Base-by-base conservation (phyloP, 345 rosid genomes). In the Eutrema yunnanense region DNA sequence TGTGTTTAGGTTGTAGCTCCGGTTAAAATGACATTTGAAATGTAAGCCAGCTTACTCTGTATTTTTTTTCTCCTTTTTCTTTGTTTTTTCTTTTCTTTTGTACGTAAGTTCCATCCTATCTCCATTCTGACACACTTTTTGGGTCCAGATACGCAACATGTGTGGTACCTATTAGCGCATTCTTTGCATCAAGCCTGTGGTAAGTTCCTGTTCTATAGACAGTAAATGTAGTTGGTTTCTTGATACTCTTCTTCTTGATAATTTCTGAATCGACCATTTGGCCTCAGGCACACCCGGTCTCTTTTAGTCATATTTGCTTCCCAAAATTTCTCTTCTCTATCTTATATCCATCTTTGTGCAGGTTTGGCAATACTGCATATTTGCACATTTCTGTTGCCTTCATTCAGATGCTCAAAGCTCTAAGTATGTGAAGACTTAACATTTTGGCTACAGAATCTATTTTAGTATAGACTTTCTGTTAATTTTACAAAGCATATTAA, bases 131-230 rank as follows among this genome's bases (percentile, higher is more conserved):
- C 67, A 54, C 22, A 19, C 9, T 5, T 64, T 8, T 65, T 71
- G 56, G 66, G 22, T 50, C 59, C 90, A 95, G 98, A 83, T 95
- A 92, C 57, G 90, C 88, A 54, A 95, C 96, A 33, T 90, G 97
- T 84, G 98, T 92, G 42, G 71, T 95, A 55, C 97, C 97, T 52
- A 92, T 95, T 57, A 92, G 98, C 76, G 96, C 96, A 67, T 95
- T 92, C 86, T 92, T 90, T 81, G 98, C 99, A 43, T 87, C 98
- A 67, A 95, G 98, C 75, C 98, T 92, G 68, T 95, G 99, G 99
- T 95, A 84, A 86, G 88, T 73, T 41, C 73, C 54, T 69, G 43
- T 51, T 64, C 75, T 55, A 19, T 34, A 44, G 19, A 55, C 49
- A 48, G 12, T 62, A 32, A 40, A 27, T 9, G 14, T 40, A 9